Evolutionary conservation across 73 alveolate genomes (phyloP).

Genomic region (Paramecium primaurelia): DNA sequence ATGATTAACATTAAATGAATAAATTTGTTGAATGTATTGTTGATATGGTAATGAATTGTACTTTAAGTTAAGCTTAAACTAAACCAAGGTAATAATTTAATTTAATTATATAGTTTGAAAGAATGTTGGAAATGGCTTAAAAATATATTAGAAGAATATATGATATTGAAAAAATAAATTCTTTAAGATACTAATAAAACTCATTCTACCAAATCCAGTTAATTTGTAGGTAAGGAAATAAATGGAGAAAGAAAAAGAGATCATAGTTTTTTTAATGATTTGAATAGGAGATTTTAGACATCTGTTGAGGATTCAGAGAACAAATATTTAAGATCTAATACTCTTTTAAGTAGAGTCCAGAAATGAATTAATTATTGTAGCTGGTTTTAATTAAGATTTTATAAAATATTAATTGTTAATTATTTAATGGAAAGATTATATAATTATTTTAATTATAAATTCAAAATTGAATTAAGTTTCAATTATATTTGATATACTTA

Average conservation of each 20-base stretch:
- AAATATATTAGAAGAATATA: slow-evolving; percentile 26
- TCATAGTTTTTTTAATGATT: slow-evolving; percentile 6
- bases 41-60: slow-evolving; percentile 33
- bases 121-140: slow-evolving; percentile 50
- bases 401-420: not conserved
- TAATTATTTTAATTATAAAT: not conserved
- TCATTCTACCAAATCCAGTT: not conserved
- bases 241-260: slow-evolving; percentile 32
- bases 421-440: not conserved
- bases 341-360: not conserved
- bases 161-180: not conserved
- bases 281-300: slow-evolving; percentile 32
- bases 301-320: slow-evolving; percentile 39
- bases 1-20: not conserved
- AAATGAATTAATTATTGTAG: slow-evolving; percentile 14
- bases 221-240: not conserved
- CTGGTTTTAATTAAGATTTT: not conserved
- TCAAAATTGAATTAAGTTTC: not conserved
- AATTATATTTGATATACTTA: not conserved
- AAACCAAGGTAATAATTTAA: not conserved
- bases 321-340: slow-evolving; percentile 29
- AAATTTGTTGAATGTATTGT: slow-evolving; percentile 39
- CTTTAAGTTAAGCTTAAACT: not conserved
- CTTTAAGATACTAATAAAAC: not conserved
- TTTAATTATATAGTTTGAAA: not conserved